These are phyloP conservation scores for Astragalus glycyphyllos DNA, from an alignment of 306 rosid species.

Conservation along the genomic window DNA sequence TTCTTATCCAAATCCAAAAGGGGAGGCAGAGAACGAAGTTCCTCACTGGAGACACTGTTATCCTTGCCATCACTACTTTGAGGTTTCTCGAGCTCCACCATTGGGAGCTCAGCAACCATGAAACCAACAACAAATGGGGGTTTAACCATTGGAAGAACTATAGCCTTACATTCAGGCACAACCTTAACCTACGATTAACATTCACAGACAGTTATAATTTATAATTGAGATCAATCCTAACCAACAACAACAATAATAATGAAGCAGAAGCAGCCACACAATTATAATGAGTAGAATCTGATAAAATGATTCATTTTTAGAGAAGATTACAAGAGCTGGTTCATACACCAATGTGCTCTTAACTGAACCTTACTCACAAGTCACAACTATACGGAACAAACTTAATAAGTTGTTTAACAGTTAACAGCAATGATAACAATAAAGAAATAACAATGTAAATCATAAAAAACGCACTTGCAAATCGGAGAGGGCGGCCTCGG, in stretches of 20 bases:
- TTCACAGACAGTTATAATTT: background rate
- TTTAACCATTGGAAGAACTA: conserved; percentile 90
- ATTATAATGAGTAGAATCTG: no score
- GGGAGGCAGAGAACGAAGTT: conserved; percentile 54
- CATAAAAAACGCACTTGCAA: conserved; percentile 59
- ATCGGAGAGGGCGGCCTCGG: conserved; percentile 73
- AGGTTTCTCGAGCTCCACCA: conserved; percentile 58
- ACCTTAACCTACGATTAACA: conserved; percentile 64
- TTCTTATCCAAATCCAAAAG: conserved; percentile 55
- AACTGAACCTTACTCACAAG: no score
- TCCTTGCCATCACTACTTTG: conserved; percentile 55
- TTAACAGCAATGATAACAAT: no score
- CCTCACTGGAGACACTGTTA: conserved; percentile 48
- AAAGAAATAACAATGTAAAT: no score
- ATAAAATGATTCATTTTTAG: no score
- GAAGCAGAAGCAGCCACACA: no score
- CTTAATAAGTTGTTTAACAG: no score
- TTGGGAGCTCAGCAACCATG: conserved; percentile 91
- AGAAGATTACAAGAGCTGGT: no score
- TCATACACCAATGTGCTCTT: no score
- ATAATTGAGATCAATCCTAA: background rate
- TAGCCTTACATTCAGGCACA: conserved; percentile 73
- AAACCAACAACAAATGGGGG: conserved; percentile 97
- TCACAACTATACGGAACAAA: no score
- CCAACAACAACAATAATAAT: no score